These are phyloP conservation scores for Batkoa obscura DNA, from an alignment of 371 early-diverging fungal species.

Conservation along the genomic window DNA sequence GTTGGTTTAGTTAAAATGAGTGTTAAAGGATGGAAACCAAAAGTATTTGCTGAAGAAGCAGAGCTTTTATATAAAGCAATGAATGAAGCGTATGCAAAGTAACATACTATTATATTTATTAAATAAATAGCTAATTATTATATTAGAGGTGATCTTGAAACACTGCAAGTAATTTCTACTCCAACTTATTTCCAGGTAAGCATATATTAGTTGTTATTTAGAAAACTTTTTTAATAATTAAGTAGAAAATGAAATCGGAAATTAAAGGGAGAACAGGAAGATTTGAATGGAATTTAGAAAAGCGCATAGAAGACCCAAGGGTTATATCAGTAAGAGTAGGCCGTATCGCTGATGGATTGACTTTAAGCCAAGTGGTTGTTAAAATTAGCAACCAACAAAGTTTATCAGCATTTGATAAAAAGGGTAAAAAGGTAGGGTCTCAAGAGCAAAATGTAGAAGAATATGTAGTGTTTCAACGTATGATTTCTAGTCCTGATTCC, in stretches of 20 bases:
- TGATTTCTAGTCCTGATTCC: conserved; percentile 34
- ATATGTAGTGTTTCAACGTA: conserved; percentile 50
- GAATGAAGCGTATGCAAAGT: conserved; percentile 8
- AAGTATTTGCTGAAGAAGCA: conserved; percentile 7
- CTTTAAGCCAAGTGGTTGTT: conserved; percentile 36
- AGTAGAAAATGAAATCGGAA: conserved; percentile 37
- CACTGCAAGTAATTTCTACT: conserved; percentile 1
- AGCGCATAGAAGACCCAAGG: conserved; percentile 30
- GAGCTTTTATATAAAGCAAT: conserved; percentile 4
- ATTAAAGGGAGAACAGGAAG: conserved; percentile 32
- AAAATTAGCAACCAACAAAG: conserved; percentile 46
- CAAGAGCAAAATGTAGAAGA: conserved; percentile 13
- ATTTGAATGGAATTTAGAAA: conserved; percentile 44
- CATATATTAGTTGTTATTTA: neutral
- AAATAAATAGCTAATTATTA: neutral
- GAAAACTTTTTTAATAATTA: neutral
- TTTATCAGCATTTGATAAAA: neutral
- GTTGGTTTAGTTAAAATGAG: conserved; percentile 5
- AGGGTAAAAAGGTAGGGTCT: neutral
- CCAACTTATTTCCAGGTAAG: conserved; percentile 1
- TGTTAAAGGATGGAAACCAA: conserved; percentile 7
- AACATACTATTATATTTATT: neutral
- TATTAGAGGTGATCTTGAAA: conserved; percentile 3
- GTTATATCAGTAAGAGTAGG: conserved; percentile 45
- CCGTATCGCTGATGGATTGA: conserved; percentile 16